Base-by-base conservation (phyloP, 2,329 filamentous ascomycete species). In the Hansfordia pulvinata region DNA sequence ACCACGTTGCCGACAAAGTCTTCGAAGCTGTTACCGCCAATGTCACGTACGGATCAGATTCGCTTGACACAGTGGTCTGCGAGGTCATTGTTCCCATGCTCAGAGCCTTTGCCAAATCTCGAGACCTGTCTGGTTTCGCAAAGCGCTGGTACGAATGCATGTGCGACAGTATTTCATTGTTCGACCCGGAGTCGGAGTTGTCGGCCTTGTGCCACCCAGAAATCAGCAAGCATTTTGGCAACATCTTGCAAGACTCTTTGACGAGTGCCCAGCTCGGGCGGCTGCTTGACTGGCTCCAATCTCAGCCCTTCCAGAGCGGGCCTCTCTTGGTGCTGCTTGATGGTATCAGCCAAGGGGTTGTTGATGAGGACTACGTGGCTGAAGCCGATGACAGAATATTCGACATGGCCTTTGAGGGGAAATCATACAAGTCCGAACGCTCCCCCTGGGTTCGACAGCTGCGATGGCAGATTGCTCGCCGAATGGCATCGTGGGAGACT, bases 121-220 rank as follows among this genome's bases (percentile, higher is more conserved):
- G 57, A 30, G 46, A 59, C 32, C 36, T 59, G 4, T 39, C 46
- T 12, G 49, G 47, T 2, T 60, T 60, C 26, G 35, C 58, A 12
- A 43, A 37, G 8, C 46, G 47, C 28, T 60, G 55, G 56, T 47
- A 46, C 31, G 25, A 43, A 22, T 38, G 35, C 20, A 32, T 50
- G 19, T 35, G 37, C 13, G 32, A 41, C 29, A 27, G 30, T 17
- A 13, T 22, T 22, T 25, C 12, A 14, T 15, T 25, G 26, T 18
- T 22, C 19, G 17, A 29, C 7, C 23, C 17, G 11, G 20, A 28
- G 6, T 30, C 33, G 16, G 33, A 34, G 24, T 30, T 39, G 27
- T 36, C 36, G 5, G 32, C 44, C 30, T 48, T 43, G 46, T 38
- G 41, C 24, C 39, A 47, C 23, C 17, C 28, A 5, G 36, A 24